Evolutionary conservation across 2,329 filamentous ascomycete genomes (phyloP), one percentile per base, ranked within the genome.

Genomic region (Cadophora sp.): DNA sequence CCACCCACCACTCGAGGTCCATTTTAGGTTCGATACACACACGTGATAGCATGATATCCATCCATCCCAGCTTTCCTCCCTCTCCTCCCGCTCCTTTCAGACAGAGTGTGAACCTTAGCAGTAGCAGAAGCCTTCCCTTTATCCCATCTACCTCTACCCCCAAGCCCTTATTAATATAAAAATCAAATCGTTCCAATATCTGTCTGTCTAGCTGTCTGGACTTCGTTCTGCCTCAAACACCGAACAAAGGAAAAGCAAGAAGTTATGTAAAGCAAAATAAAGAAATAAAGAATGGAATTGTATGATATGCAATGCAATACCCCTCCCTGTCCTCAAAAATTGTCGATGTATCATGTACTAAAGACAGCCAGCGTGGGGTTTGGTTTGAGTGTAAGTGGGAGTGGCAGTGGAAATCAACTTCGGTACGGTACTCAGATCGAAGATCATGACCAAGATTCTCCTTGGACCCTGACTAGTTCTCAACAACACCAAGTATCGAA

Each of bases 51-150:
- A 56, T 56, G 41, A 36, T 47, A 45, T 14, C 36, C 5, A 45
- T 14, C 36, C 5, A 43, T 43, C 43, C 9, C 27, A 50, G 20
- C n/a, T 11, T 36, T 13, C 18, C 36, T 14, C 27, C 5, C 22
- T 59, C 65, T 59, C 65, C n/a, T 61, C 56, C 63, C 48, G 58
- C 58, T 65, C 45, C 24, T 65, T 33, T 61, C 56, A 65, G 63
- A 65, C 53, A 66, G 20, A 47, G 41, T 59, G 50, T 30, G 41
- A 55, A 64, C 43, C 53, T 53, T 59, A 24, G 47, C 36, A 50
- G 59, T 66, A 50, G 48, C 59, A 59, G 62, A 36, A 33, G 33
- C 20, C 16, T 50, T 47, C 60, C 59, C 50, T n/a, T n/a, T 36
- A 50, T 27, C 55, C 51, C 45, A 65, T 45, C 45, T 59, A n/a